Evolutionary conservation across 805 yeast species (phyloP).

Genomic region (Suhomyces vadensis): DNA sequence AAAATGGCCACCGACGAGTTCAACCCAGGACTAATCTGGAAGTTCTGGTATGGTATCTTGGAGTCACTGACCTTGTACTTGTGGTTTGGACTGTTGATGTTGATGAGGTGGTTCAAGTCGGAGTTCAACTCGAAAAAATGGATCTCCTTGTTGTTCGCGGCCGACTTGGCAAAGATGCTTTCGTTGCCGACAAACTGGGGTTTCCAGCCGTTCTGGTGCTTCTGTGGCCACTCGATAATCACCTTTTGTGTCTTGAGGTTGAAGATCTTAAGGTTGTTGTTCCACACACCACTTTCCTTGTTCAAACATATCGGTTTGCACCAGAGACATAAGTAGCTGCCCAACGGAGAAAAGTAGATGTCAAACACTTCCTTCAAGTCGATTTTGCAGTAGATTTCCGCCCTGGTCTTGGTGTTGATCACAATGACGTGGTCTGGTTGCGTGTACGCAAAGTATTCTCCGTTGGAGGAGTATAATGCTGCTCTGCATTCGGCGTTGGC

Average conservation of each 20-base stretch:
- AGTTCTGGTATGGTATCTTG: constrained; percentile 51
- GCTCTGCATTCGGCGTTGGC: constrained; percentile 55
- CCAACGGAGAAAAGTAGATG: constrained; percentile 84
- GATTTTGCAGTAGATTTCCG: constrained; percentile 44
- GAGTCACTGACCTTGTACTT: constrained; percentile 56
- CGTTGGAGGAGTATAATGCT: constrained; percentile 68
- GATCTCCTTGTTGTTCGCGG: constrained; percentile 56
- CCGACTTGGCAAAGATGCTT: constrained; percentile 59
- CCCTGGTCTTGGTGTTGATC: constrained; percentile 55
- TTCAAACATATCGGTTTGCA: constrained; percentile 71
- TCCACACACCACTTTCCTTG: constrained; percentile 71
- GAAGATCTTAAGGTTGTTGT: constrained; percentile 79
- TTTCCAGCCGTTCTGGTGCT: constrained; percentile 86
- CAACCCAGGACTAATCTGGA: constrained; percentile 80
- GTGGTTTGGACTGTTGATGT: constrained; percentile 54
- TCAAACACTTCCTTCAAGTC: constrained; percentile 73
- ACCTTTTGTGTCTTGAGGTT: constrained; percentile 49
- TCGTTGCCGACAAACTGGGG: constrained; percentile 90
- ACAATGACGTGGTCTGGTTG: constrained; percentile 62
- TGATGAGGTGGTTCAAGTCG: constrained; percentile 25
- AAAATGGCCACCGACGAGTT: constrained; percentile 90
- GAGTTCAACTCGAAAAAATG: constrained; percentile 61
- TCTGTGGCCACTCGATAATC: constrained; percentile 67
- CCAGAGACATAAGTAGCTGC: constrained; percentile 83
- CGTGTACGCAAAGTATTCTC: constrained; percentile 69